Base-by-base conservation (phyloP, 2,329 filamentous ascomycete species). In the Ustilaginoidea virens region DNA sequence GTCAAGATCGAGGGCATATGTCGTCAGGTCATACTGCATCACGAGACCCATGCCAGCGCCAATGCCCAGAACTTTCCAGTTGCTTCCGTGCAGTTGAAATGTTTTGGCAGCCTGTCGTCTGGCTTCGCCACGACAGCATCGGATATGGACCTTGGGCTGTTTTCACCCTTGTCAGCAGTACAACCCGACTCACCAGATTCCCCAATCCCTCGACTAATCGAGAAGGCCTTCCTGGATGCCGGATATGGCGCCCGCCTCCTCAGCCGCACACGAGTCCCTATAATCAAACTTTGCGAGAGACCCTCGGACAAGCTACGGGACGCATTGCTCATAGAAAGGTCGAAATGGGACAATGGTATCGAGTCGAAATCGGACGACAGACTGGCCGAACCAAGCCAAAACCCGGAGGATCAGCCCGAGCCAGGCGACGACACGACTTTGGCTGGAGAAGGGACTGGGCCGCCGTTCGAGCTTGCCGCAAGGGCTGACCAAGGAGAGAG, bases 111-210 rank as follows among this genome's bases (percentile, higher is more conserved):
- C 47, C 61, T 92, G 26, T 69, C 71, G 13, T 86, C 83, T 9
- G 85, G 85, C 0, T 92, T 92, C 52, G 86, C 81, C 4, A 83
- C 80, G 8, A 80, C 80, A 42, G 72, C 74, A n/a, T 87, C 85
- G 2, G 85, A 93, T 44, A 83, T 93, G 77, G 86, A 94, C 50
- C 66, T 93, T 17, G 80, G 77, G 7, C 66, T 92, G 19, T 58
- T 90, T 5, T 77, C 80, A 2, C 69, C 69, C 4, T 53, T 63
- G 27, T 76, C 77, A 2, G 46, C 51, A 13, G 55, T 64, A 25
- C 58, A 66, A 29, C 61, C 65, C 3, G 63, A 71, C 35, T 58
- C 59, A 10, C 47, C 62, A 11, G 63, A 64, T 18, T 75, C 71
- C 5, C 60, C 66, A 1, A 74, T 90, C 31, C 82, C 82, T 2